Evolutionary conservation across 2,329 filamentous ascomycete species (phyloP).

Genomic region (Trichoderma gracile): DNA sequence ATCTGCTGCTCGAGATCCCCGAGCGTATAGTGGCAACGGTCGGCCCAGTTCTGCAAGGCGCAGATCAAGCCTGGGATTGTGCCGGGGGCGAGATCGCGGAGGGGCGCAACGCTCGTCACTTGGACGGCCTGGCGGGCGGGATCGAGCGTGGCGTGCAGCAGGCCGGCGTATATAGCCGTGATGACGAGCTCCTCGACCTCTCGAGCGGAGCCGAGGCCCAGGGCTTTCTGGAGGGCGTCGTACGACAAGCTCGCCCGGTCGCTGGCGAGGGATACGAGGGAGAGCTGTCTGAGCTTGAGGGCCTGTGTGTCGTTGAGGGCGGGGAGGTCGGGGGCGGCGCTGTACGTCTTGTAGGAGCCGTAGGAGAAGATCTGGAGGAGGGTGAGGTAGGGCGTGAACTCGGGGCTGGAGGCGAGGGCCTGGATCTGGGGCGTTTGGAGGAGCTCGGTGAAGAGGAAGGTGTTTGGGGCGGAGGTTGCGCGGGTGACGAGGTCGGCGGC

Average conservation of each 20-base stretch:
- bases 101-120: conserved; percentile 77
- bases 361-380: conserved; percentile 89
- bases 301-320: conserved; percentile 69
- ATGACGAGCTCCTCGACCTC: conserved; percentile 86
- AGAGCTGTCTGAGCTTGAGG: conserved; percentile 87
- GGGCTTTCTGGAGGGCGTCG: conserved; percentile 61
- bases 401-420: conserved; percentile 60
- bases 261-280: conserved; percentile 77
- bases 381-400: conserved; percentile 64
- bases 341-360: conserved; percentile 82
- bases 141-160: conserved; percentile 81
- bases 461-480: conserved; percentile 86
- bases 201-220: conserved; percentile 66
- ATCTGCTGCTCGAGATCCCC: conserved; percentile 76
- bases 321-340: conserved; percentile 58
- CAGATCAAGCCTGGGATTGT: conserved; percentile 68
- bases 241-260: conserved; percentile 72
- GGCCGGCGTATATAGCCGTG: conserved; percentile 79
- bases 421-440: conserved; percentile 79
- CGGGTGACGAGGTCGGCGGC: conserved; percentile 83
- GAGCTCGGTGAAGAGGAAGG: conserved; percentile 93
- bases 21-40: conserved; percentile 74
- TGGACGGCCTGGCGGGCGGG: conserved; percentile 72
- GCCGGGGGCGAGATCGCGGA: conserved; percentile 80
- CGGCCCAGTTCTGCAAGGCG: conserved; percentile 72